Evolutionary conservation across 2,329 filamentous ascomycete species (phyloP).

Genomic region (Aspergillus floridensis): DNA sequence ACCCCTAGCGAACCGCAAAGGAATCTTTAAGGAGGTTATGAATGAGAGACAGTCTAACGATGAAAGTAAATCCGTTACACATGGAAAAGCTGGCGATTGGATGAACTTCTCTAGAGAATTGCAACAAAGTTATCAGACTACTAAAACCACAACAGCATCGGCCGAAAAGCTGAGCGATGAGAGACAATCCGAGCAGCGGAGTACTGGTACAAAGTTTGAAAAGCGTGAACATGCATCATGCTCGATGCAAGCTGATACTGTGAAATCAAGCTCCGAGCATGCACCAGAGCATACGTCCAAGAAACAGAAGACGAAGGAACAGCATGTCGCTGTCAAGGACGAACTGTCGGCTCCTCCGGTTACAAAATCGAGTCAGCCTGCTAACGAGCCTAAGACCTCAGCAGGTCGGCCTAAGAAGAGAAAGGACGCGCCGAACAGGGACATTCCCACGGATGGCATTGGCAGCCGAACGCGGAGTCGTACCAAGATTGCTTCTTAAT

Average conservation of each 20-base stretch:
- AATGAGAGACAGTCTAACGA: not conserved
- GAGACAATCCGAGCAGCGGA: constrained; percentile 13
- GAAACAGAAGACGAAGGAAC: constrained; percentile 33
- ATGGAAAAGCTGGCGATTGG: constrained; percentile 8
- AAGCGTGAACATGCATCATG: constrained; percentile 25
- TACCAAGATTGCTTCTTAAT: constrained; percentile 28
- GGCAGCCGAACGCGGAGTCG: constrained; percentile 42
- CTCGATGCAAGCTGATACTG: constrained; percentile 1
- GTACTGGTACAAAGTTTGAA: constrained; percentile 21
- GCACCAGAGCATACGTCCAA: constrained; percentile 29
- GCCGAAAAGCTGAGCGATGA: constrained; percentile 2
- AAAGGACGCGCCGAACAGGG: constrained; percentile 27
- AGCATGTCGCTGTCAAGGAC: constrained; percentile 14
- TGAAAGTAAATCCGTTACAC: constrained; percentile 2
- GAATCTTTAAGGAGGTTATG: not conserved
- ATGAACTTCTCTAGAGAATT: constrained; percentile 12
- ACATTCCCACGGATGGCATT: constrained; percentile 32
- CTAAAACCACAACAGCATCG: constrained; percentile 1
- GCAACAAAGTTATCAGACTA: constrained; percentile 8
- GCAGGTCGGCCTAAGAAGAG: constrained; percentile 32
- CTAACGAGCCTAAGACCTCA: constrained; percentile 32
- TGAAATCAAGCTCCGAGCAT: constrained; percentile 15
- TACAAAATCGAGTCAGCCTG: constrained; percentile 4
- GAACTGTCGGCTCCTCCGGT: constrained; percentile 10
- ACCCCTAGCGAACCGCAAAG: constrained; percentile 11